These are phyloP conservation scores for Bruguiera hainesii DNA, from an alignment of 441 rosid species.

Conservation along the genomic window DNA sequence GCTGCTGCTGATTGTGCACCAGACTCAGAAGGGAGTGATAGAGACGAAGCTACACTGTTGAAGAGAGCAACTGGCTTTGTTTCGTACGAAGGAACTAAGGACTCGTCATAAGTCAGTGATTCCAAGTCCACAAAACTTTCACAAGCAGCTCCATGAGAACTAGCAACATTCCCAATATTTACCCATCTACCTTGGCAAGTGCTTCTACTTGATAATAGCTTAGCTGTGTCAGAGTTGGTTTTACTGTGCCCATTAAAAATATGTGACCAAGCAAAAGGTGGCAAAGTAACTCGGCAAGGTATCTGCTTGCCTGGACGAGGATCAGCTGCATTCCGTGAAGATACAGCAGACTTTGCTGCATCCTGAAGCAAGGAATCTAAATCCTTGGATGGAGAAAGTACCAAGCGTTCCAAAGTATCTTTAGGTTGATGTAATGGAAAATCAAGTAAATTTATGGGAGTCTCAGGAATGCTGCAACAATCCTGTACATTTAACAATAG, in stretches of 20 bases:
- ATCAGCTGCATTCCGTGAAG: constrained; percentile 60
- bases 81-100: constrained; percentile 51
- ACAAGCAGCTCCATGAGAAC: constrained; percentile 31
- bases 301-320: constrained; percentile 61
- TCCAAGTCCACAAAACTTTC: constrained; percentile 52
- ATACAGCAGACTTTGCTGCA: constrained; percentile 60
- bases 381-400: constrained; percentile 78
- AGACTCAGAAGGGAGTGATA: constrained; percentile 23
- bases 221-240: constrained; percentile 66
- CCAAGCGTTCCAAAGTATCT: constrained; percentile 56
- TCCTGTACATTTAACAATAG: constrained; percentile 43
- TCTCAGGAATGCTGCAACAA: constrained; percentile 36
- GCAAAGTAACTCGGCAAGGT: constrained; percentile 52
- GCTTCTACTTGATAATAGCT: constrained; percentile 55
- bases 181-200: constrained; percentile 93
- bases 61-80: constrained; percentile 26
- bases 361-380: constrained; percentile 81
- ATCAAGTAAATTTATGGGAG: constrained; percentile 39
- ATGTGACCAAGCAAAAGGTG: constrained; percentile 88
- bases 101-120: constrained; percentile 59
- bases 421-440: constrained; percentile 46
- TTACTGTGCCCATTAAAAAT: constrained; percentile 58
- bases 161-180: constrained; percentile 36
- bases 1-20: constrained; percentile 33
- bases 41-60: constrained; percentile 25